Evolutionary conservation across 352 stramenopile genomes (phyloP).

Genomic region (Globisporangium middletonii): DNA sequence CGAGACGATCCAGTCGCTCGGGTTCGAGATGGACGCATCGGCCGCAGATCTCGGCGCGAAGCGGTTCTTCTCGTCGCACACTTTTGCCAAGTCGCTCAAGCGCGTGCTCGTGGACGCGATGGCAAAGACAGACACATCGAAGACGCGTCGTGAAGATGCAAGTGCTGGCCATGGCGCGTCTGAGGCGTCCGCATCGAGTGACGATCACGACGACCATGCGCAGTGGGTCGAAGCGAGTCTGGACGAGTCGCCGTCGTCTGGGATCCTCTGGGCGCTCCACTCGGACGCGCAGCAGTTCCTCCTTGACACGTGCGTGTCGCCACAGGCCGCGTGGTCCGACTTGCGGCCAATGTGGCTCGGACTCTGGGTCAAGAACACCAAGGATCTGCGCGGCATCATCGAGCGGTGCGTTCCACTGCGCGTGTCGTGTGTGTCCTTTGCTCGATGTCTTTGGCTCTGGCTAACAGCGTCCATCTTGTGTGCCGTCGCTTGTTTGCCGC

Average conservation of each 20-base stretch:
- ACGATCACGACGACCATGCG: background rate
- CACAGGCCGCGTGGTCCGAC: constrained; percentile 55
- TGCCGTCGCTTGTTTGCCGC: no score
- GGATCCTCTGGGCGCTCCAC: constrained; percentile 73
- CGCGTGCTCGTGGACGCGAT: constrained; percentile 23
- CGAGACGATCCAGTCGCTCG: constrained; percentile 59
- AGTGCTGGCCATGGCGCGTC: constrained; percentile 4
- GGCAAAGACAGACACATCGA: constrained; percentile 9
- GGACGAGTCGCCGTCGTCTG: constrained; percentile 61
- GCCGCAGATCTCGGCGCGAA: constrained; percentile 71
- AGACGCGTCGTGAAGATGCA: constrained; percentile 2
- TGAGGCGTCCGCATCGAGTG: background rate
- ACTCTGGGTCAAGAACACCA: constrained; percentile 76
- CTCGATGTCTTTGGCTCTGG: background rate
- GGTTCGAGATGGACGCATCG: constrained; percentile 73
- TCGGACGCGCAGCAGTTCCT: constrained; percentile 79
- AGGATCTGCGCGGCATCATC: constrained; percentile 55
- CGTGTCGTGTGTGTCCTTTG: background rate
- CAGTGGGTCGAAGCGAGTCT: constrained; percentile 17
- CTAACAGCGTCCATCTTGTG: background rate
- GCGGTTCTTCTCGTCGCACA: constrained; percentile 61
- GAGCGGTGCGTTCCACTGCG: constrained; percentile 33
- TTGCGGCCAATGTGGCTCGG: constrained; percentile 67
- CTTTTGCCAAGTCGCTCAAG: constrained; percentile 60
- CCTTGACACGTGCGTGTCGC: constrained; percentile 54